Conservation (phyloP, 371 early-diverging fungal species). For the Mucor indicus region DNA sequence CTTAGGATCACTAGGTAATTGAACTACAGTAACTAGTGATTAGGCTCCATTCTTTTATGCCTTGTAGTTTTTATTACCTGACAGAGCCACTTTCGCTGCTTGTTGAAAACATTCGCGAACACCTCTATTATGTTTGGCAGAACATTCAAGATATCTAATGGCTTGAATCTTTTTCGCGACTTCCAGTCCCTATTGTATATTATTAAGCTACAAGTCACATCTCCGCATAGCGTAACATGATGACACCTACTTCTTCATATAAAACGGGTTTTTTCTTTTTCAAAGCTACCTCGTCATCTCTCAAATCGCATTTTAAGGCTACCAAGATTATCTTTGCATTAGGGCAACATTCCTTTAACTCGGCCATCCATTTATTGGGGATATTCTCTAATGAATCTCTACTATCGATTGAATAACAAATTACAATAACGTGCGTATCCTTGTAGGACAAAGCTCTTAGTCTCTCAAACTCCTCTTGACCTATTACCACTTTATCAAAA, state of each 20-base stretch:
- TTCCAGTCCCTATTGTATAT: conserved; percentile 34
- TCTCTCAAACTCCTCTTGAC: conserved; percentile 69
- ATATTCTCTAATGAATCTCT: conserved; percentile 61
- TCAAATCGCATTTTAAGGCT: conserved; percentile 60
- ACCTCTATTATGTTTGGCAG: conserved; percentile 53
- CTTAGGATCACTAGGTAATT: no score
- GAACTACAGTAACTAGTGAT: no score
- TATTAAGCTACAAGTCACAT: neutral
- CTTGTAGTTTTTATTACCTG: conserved; percentile 23
- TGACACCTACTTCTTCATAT: conserved; percentile 42
- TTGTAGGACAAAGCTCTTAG: conserved; percentile 54
- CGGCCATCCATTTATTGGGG: conserved; percentile 50
- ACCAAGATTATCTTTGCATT: conserved; percentile 50
- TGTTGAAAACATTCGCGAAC: conserved; percentile 54
- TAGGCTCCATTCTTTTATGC: no score
- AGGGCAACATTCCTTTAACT: conserved; percentile 44
- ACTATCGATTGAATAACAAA: conserved; percentile 60
- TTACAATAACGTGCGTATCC: conserved; percentile 53
- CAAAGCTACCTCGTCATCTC: conserved; percentile 32
- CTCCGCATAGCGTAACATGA: neutral
- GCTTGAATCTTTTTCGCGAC: conserved; percentile 47
- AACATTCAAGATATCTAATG: conserved; percentile 52
- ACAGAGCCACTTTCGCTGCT: conserved; percentile 42
- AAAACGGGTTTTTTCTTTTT: conserved; percentile 27
- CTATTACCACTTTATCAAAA: conserved; percentile 27